phyloP scores from a whole-genome alignment of 2,329 filamentous ascomycete species.

The Fusarium acutatum region DNA sequence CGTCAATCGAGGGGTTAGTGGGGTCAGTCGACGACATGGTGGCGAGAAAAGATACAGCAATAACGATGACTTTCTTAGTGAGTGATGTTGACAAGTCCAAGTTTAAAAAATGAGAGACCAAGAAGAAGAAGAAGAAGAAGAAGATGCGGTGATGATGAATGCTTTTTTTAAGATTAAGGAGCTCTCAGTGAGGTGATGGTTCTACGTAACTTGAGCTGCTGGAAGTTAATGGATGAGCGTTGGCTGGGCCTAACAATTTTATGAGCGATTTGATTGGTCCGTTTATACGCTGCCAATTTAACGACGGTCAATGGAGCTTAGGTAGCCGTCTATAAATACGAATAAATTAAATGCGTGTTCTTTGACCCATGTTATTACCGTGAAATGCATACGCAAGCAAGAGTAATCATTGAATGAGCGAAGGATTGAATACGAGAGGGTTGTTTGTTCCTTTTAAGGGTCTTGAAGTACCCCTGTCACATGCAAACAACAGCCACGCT shows the following conservation, averaged over 20 bases:
- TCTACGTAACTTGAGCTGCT: slow-evolving; percentile 22
- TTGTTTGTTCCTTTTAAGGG: neutral
- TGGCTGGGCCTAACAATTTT: slow-evolving; percentile 29
- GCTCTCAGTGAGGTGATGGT: neutral
- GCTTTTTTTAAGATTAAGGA: slow-evolving; percentile 10
- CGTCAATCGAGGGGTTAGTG: slow-evolving; percentile 34
- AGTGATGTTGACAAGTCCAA: neutral
- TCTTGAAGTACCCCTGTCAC: neutral
- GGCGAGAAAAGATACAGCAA: neutral
- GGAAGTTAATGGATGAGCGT: slow-evolving; percentile 7
- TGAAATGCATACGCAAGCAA: neutral
- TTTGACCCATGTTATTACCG: neutral
- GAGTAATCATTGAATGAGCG: neutral
- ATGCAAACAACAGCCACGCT: neutral
- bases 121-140: neutral
- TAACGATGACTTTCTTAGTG: neutral
- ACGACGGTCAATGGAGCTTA: neutral
- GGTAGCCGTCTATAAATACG: neutral
- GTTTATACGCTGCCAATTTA: neutral
- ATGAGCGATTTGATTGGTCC: slow-evolving; percentile 18
- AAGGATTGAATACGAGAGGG: neutral
- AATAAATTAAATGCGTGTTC: neutral
- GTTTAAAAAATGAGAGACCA: neutral
- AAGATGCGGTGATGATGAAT: slow-evolving; percentile 5
- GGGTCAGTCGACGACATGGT: slow-evolving; percentile 36